These are phyloP conservation scores for Ustilago bromivora DNA, from an alignment of 1,284 basidiomycete species.

Conservation along the genomic window DNA sequence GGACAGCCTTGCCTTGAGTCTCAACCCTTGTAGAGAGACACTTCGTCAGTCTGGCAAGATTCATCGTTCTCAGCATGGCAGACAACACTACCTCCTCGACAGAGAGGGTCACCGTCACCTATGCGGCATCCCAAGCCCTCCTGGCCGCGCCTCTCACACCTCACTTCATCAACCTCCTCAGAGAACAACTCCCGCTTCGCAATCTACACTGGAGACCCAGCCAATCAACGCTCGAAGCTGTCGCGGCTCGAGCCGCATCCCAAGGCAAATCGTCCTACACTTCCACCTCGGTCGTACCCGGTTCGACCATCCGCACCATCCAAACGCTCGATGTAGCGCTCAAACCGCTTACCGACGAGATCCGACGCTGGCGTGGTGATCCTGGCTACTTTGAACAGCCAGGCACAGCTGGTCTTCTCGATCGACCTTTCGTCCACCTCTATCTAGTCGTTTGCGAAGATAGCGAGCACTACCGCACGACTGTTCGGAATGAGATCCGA, in stretches of 20 bases:
- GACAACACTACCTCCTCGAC: conserved; percentile 14
- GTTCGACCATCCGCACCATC: conserved; percentile 56
- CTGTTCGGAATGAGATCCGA: conserved; percentile 65
- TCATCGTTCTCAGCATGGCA: conserved; percentile 14
- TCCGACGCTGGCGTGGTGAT: conserved; percentile 48
- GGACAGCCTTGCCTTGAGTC: too few species aligned
- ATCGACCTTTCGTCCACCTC: conserved; percentile 63
- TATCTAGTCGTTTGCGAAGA: conserved; percentile 67
- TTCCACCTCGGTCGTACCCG: conserved; percentile 38
- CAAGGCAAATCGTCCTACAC: conserved; percentile 36
- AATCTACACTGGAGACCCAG: conserved; percentile 67
- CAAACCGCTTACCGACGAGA: conserved; percentile 51
- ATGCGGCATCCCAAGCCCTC: conserved; percentile 58
- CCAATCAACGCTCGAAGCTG: conserved; percentile 43
- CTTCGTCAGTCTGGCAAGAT: not conserved
- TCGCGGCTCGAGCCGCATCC: conserved; percentile 35
- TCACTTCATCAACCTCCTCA: conserved; percentile 54
- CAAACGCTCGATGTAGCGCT: conserved; percentile 55
- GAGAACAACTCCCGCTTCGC: conserved; percentile 64
- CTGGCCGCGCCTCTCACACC: conserved; percentile 52
- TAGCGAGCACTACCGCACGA: conserved; percentile 66
- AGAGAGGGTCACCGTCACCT: conserved; percentile 63
- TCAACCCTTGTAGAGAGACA: too few species aligned
- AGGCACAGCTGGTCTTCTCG: conserved; percentile 38
- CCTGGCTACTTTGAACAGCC: conserved; percentile 57